Evolutionary conservation across 257 asterid genomes (phyloP), one percentile per base, ranked within the genome.

Genomic region (Forsythia suspensa): DNA sequence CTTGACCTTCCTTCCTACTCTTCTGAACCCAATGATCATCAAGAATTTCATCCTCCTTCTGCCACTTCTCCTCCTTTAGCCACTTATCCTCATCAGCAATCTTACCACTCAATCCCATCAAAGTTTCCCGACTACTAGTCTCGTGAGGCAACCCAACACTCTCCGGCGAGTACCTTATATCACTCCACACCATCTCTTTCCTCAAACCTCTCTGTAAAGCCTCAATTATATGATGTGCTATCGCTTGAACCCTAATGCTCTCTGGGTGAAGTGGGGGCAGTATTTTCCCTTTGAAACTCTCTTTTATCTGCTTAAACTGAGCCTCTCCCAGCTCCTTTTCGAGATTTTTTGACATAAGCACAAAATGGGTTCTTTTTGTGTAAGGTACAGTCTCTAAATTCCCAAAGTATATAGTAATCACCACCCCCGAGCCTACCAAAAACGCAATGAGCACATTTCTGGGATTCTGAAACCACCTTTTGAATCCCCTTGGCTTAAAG

Each of bases 211-310:
- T 92, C 85, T 92, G 90, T 79, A 96, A 79, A 37, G 97, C 96
- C 77, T 83, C 91, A 36, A 96, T 92, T 81, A 94, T 85, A 2
- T 92, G 95, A 71, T 83, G 82, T 13, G 99, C 86, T 63, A 96
- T 90, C 61, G 84, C 65, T 57, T 90, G 92, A 63, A 96, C 88
- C 86, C 98, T 84, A 57, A 94, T 90, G 76, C 96, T 92, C 51
- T 91, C 96, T 0, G 99, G 99, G 79, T 96, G 99, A 44, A 96
- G 90, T 2, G 98, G 88, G 16, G 98, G 98, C 73, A 96, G 81
- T 8, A 96, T 88, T 71, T 85, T 94, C 77, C 97, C 98, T 43
- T 84, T 91, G 83, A 73, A 96, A 74, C 82, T 48, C 5, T 11
- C 65, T 77, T 86, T 91, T n/a, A 94, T 0, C 74, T 89, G 77